Evolutionary conservation across 2,329 filamentous ascomycete species (phyloP).

Genomic region (Elsinoe perseae): DNA sequence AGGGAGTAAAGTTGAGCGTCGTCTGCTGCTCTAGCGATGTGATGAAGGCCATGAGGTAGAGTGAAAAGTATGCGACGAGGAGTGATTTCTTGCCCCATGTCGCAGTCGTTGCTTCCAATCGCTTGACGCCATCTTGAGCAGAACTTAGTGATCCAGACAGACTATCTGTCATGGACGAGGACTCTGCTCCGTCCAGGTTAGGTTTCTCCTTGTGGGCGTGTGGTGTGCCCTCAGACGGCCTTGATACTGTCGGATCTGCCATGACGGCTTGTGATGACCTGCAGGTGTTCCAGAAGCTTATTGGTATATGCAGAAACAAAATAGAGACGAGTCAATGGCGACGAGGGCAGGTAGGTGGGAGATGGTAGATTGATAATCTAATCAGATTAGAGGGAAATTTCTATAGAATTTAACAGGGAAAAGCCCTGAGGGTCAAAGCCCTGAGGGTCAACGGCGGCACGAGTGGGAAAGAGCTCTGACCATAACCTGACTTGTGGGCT

Average conservation of each 20-base stretch:
- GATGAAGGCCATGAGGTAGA: conserved; percentile 54
- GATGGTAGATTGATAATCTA: conserved; percentile 13
- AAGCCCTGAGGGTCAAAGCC: no score
- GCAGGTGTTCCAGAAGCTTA: background rate
- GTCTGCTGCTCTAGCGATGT: conserved; percentile 61
- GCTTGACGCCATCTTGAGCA: conserved; percentile 42
- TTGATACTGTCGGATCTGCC: background rate
- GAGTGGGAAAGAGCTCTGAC: conserved; percentile 11
- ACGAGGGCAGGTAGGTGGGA: background rate
- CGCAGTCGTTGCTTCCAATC: conserved; percentile 41
- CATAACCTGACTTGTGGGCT: background rate
- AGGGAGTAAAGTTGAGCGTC: conserved; percentile 53
- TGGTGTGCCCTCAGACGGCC: background rate
- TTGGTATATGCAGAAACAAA: background rate
- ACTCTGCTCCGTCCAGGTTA: background rate
- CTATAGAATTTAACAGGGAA: background rate
- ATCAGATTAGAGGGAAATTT: conserved; percentile 8
- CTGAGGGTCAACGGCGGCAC: background rate
- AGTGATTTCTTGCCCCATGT: conserved; percentile 43
- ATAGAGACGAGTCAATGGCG: background rate
- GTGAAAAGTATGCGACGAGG: conserved; percentile 37
- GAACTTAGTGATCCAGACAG: conserved; percentile 20
- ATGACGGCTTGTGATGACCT: conserved; percentile 16
- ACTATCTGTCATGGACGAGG: conserved; percentile 1
- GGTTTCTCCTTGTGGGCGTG: background rate